Evolutionary conservation across 2,329 filamentous ascomycete species (phyloP).

Genomic region (Trichocomaceae sp.): DNA sequence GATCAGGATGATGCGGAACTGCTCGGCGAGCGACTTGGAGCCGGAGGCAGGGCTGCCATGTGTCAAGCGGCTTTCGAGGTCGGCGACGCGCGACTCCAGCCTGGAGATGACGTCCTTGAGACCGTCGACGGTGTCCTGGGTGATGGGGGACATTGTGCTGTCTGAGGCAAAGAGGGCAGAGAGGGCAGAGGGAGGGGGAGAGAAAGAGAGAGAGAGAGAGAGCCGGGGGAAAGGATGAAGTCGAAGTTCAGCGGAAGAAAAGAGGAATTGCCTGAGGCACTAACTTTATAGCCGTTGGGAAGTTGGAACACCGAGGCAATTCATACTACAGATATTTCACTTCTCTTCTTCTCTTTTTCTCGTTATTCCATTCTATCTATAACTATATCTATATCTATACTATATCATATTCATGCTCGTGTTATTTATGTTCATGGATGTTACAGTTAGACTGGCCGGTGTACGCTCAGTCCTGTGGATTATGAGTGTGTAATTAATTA

Average conservation of each 20-base stretch:
- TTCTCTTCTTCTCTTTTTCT: too few species aligned
- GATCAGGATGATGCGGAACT: conserved; percentile 95
- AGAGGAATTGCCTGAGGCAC: conserved; percentile 1
- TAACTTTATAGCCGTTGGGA: too few species aligned
- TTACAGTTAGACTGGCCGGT: too few species aligned
- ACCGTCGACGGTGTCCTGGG: conserved; percentile 70
- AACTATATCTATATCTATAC: too few species aligned
- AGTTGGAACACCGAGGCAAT: not conserved
- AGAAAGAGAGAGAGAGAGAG: conserved; percentile 1
- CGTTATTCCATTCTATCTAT: too few species aligned
- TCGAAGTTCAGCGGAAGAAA: not conserved
- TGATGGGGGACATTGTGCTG: conserved; percentile 82
- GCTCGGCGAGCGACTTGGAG: conserved; percentile 49
- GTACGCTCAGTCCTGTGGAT: too few species aligned
- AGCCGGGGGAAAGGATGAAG: not conserved
- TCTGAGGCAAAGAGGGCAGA: too few species aligned
- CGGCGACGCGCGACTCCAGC: conserved; percentile 79
- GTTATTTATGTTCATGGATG: too few species aligned
- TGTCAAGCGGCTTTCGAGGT: conserved; percentile 68
- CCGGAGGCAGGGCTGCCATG: conserved; percentile 46
- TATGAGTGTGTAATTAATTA: too few species aligned
- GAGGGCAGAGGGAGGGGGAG: conserved; percentile 4
- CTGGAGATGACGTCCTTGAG: conserved; percentile 76
- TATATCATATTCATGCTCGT: too few species aligned
- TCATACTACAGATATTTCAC: too few species aligned